A percentile compares a stretch with the other conserved stretches of the same genome.
Conservation (phyloP, 164 flowering plant genomes). For the Dillenia suffruticosa region DNA sequence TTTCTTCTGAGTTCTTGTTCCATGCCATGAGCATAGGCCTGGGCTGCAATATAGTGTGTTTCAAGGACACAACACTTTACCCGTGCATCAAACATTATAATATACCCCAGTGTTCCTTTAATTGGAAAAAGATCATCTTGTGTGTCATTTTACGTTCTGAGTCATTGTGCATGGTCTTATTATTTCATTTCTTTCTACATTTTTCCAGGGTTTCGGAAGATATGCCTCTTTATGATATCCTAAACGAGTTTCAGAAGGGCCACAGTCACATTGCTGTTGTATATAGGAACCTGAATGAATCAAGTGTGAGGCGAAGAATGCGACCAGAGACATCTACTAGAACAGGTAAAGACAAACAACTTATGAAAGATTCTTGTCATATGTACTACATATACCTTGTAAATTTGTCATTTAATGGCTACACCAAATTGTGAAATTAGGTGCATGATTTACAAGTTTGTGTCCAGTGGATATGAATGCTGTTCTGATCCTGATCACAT, state of each 20-base stretch:
- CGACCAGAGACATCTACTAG: constrained; percentile 21
- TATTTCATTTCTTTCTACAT: constrained; percentile 12
- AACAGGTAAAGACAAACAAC: constrained; percentile 27
- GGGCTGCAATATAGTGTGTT: too few relatives aligned
- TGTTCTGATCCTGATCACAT: too few relatives aligned
- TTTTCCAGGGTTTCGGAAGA: constrained; percentile 44
- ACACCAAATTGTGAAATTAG: too few relatives aligned
- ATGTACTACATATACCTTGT: neutral
- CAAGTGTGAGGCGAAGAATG: constrained; percentile 1
- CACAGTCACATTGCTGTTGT: constrained; percentile 11
- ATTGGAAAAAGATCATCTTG: too few relatives aligned
- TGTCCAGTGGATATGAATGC: too few relatives aligned
- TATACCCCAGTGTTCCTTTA: too few relatives aligned
- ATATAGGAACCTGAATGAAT: constrained; percentile 43
- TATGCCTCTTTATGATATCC: constrained; percentile 8
- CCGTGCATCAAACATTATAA: too few relatives aligned
- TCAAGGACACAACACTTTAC: too few relatives aligned
- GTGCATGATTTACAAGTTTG: too few relatives aligned
- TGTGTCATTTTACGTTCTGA: too few relatives aligned
- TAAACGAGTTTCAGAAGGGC: constrained; percentile 10
- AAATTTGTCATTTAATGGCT: neutral
- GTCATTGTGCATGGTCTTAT: neutral
- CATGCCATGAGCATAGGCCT: too few relatives aligned
- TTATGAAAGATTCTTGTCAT: neutral
- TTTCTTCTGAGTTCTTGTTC: too few relatives aligned